Percentiles rank a stretch among this genome's conserved stretches.
Conservation (phyloP, 1,139 yeast species). For the Blastobotrys malaysiensis region DNA sequence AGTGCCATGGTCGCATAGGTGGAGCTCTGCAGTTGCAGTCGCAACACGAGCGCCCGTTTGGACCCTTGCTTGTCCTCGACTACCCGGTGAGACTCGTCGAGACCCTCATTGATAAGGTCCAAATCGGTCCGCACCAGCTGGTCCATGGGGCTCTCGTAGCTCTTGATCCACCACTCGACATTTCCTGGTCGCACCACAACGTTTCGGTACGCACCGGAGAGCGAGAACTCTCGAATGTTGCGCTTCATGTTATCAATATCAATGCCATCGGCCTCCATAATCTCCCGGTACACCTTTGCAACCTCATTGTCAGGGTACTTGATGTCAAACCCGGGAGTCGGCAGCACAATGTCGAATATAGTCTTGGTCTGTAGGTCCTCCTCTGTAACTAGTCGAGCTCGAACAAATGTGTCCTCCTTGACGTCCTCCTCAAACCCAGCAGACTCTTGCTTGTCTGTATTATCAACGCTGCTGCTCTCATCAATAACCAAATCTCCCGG, state of each 20-base stretch:
- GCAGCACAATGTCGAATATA: conserved; percentile 81
- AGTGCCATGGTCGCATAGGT: conserved; percentile 98
- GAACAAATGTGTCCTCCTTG: conserved; percentile 45
- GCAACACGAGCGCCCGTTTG: conserved; percentile 66
- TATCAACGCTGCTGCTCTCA: conserved; percentile 16
- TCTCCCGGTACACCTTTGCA: conserved; percentile 56
- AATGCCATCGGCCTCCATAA: conserved; percentile 76
- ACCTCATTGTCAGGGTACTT: conserved; percentile 71
- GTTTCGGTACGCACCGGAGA: conserved; percentile 84
- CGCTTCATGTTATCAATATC: conserved; percentile 84
- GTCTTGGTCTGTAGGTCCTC: conserved; percentile 66
- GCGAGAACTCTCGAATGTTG: conserved; percentile 79
- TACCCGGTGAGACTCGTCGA: conserved; percentile 23
- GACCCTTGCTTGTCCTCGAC: conserved; percentile 38
- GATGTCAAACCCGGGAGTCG: conserved; percentile 92
- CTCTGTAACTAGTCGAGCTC: conserved; percentile 66
- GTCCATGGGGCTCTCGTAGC: conserved; percentile 57
- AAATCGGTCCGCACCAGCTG: conserved; percentile 79
- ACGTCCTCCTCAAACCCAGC: conserved; percentile 61
- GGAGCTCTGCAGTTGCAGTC: conserved; percentile 75
- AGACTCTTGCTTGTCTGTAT: conserved; percentile 26
- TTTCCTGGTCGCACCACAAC: conserved; percentile 63
- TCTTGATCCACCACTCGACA: conserved; percentile 58
- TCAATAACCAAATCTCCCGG: conserved; percentile 79
- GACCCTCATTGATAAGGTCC: conserved; percentile 49